Conservation (phyloP, 2,329 filamentous ascomycete genomes). For the Xylariales sp. region DNA sequence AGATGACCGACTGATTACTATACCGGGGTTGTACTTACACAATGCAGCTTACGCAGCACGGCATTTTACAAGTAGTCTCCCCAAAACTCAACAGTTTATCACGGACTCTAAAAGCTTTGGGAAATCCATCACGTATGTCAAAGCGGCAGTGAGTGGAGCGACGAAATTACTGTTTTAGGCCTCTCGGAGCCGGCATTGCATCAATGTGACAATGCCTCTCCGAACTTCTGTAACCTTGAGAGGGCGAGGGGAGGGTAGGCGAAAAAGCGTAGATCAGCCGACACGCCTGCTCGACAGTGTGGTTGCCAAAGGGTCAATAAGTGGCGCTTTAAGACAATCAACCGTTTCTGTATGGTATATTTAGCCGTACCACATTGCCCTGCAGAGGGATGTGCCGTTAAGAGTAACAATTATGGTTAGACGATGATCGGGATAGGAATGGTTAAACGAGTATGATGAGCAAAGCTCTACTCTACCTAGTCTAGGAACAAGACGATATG, state of each 20-base stretch:
- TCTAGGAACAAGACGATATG: not conserved
- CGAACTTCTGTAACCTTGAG: not conserved
- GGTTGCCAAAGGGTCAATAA: not conserved
- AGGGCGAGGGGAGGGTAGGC: conserved; percentile 10
- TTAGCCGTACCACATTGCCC: conserved; percentile 30
- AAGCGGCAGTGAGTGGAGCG: conserved; percentile 15
- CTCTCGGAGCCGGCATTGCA: not conserved
- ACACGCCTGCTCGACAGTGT: conserved; percentile 13
- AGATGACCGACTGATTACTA: conserved; percentile 24
- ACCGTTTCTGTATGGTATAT: conserved; percentile 21
- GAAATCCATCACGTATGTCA: not conserved
- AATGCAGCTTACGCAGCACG: conserved; percentile 19
- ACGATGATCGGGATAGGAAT: not conserved
- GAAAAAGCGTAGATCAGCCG: conserved; percentile 1
- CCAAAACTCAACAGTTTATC: conserved; percentile 7
- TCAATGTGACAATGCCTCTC: conserved; percentile 1
- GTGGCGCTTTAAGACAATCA: conserved; percentile 4
- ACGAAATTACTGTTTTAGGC: not conserved
- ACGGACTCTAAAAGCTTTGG: not conserved
- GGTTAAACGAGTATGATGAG: not conserved
- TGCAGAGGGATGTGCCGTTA: not conserved
- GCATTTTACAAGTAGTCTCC: conserved; percentile 9
- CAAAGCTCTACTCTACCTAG: not conserved
- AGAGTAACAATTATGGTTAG: conserved; percentile 2
- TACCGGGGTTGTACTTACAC: conserved; percentile 6